Evolutionary conservation across 208 protist genomes (phyloP).

Genomic region (Wallacemonas collosoma): DNA sequence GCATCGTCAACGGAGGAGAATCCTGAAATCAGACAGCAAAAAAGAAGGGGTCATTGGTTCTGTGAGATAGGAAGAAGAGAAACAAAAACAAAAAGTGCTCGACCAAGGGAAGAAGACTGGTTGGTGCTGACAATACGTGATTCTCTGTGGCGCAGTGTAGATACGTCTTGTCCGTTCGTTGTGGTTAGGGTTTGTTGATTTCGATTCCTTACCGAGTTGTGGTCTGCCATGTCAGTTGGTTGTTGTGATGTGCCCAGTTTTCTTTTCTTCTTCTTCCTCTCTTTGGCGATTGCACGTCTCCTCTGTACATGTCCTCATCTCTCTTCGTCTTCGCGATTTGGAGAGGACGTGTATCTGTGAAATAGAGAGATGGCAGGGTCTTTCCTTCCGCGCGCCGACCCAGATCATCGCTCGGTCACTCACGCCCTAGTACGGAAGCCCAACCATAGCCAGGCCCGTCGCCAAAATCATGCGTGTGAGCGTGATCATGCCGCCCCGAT

Average conservation of each 20-base stretch:
- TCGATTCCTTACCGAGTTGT: not conserved
- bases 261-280: conserved; percentile 17
- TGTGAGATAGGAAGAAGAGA: conserved; percentile 12
- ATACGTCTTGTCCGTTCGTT: too few relatives aligned
- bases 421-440: conserved; percentile 26
- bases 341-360: too few relatives aligned
- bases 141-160: not conserved
- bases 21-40: not conserved
- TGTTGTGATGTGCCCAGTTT: conserved; percentile 4
- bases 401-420: too few relatives aligned
- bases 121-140: not conserved
- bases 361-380: too few relatives aligned
- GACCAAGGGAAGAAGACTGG: not conserved
- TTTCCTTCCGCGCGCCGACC: too few relatives aligned
- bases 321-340: not conserved
- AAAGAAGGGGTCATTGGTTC: not conserved
- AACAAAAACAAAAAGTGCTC: not conserved
- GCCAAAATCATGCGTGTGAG: conserved; percentile 51
- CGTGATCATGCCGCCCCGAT: conserved; percentile 65
- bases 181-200: not conserved
- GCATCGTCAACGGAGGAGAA: not conserved
- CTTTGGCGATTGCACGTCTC: not conserved
- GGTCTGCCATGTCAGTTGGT: not conserved
- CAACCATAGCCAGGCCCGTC: conserved; percentile 41
- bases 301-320: not conserved